Conservation (phyloP, 352 stramenopile genomes). For the Pythium plurisporium region DNA sequence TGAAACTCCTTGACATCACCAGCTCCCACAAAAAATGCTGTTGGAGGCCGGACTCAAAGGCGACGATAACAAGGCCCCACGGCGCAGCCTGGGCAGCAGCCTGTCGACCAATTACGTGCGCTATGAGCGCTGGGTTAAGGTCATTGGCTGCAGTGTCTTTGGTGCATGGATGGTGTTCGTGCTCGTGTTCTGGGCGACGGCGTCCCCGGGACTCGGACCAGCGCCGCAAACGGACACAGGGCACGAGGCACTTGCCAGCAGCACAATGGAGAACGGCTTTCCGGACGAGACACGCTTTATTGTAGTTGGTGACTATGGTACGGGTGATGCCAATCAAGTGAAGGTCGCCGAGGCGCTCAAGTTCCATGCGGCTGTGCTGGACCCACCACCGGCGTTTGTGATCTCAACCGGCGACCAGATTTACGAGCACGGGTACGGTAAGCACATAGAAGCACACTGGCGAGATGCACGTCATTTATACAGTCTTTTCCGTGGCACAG, state of each 20-base stretch:
- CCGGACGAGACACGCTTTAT: conserved; percentile 68
- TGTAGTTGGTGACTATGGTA: conserved; percentile 80
- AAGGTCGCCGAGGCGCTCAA: conserved; percentile 62
- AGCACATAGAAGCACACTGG: too few species aligned
- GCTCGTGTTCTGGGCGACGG: conserved; percentile 38
- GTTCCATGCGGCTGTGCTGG: conserved; percentile 43
- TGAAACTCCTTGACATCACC: conserved; percentile 2
- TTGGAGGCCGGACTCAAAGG: conserved; percentile 55
- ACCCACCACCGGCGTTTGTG: conserved; percentile 68
- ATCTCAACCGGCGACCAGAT: conserved; percentile 84
- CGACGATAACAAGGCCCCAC: conserved; percentile 43
- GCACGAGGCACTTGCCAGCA: too few species aligned
- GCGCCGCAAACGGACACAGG: too few species aligned
- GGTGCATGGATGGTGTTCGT: conserved; percentile 58
- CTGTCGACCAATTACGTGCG: conserved; percentile 22
- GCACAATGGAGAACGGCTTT: conserved; percentile 38
- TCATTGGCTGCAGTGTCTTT: conserved; percentile 45
- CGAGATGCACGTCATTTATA: too few species aligned
- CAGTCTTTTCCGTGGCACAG: too few species aligned
- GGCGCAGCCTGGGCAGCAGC: conserved; percentile 24
- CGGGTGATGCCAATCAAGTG: conserved; percentile 52
- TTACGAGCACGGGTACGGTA: conserved; percentile 80
- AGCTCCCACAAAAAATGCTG: conserved; percentile 29
- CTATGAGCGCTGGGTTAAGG: conserved; percentile 66
- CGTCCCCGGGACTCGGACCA: neutral